These are phyloP conservation scores for Triticum timopheevii DNA, from an alignment of 176 grass and related monocot genomes.

Conservation along the genomic window DNA sequence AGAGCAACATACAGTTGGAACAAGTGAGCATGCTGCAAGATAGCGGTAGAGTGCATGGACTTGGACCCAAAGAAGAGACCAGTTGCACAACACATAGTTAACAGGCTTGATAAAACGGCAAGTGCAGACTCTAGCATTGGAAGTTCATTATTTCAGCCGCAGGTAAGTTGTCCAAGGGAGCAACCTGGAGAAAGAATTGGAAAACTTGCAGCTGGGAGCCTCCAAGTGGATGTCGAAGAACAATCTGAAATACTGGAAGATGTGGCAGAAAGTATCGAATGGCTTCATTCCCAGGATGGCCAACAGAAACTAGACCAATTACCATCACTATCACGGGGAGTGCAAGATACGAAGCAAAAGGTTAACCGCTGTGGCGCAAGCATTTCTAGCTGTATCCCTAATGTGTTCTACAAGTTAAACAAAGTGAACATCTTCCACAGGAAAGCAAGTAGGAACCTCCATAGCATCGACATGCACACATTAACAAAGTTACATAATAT, in stretches of 20 bases:
- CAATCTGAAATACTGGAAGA: no score
- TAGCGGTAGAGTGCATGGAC: not conserved
- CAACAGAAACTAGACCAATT: no score
- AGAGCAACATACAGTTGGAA: not conserved
- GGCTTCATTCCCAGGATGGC: no score
- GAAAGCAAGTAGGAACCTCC: not conserved
- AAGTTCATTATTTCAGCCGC: not conserved
- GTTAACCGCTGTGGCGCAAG: not conserved
- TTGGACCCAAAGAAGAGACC: no score
- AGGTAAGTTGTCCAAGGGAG: not conserved
- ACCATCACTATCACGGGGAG: not conserved
- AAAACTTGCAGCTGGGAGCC: not conserved
- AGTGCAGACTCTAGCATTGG: not conserved
- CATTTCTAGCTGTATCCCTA: not conserved
- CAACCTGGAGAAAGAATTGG: not conserved
- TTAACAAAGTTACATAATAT: not conserved
- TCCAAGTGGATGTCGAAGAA: not conserved
- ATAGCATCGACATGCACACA: not conserved
- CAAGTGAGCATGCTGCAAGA: constrained; percentile 7
- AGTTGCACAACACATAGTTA: not conserved
- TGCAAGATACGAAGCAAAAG: not conserved
- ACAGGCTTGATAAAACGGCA: not conserved
- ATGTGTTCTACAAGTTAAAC: not conserved
- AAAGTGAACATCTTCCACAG: not conserved
- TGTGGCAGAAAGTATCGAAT: no score